A percentile compares a stretch with the other conserved stretches of the same genome.
These are phyloP conservation scores for Melastoma malabathricum DNA, from an alignment of 345 rosid species.

Conservation along the genomic window DNA sequence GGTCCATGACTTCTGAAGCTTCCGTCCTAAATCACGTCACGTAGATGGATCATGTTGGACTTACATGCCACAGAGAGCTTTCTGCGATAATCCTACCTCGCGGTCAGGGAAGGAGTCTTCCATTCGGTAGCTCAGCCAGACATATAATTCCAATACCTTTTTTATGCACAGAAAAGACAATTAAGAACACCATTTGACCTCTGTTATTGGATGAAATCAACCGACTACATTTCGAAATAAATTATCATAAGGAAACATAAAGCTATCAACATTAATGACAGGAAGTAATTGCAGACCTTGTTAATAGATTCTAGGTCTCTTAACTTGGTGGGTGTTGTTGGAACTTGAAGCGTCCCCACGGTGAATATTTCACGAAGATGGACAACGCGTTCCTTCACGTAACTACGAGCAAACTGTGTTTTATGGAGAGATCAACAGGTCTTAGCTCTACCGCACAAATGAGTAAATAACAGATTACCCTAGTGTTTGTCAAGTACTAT, in stretches of 20 bases:
- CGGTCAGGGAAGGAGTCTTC: constrained; percentile 79
- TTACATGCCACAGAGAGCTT: constrained; percentile 63
- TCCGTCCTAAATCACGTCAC: not conserved
- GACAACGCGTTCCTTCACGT: constrained; percentile 53
- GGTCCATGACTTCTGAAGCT: not conserved
- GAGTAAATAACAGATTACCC: not conserved
- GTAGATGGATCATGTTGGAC: constrained; percentile 9
- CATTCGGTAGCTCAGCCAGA: constrained; percentile 80
- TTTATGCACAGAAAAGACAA: constrained; percentile 6
- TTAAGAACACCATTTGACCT: not conserved
- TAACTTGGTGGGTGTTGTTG: constrained; percentile 47
- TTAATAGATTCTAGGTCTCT: constrained; percentile 90
- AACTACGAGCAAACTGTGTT: constrained; percentile 63
- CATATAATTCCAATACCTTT: constrained; percentile 82
- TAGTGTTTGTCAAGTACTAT: not conserved
- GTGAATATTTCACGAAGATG: constrained; percentile 72
- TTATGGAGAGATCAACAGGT: constrained; percentile 1
- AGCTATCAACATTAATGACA: no score
- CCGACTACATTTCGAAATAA: not conserved
- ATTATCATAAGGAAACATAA: no score
- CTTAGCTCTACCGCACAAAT: constrained; percentile 3
- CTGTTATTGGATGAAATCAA: not conserved
- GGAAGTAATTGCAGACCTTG: constrained; percentile 36
- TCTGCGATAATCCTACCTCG: constrained; percentile 71
- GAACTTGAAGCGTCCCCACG: constrained; percentile 53